Percentiles rank a stretch among this genome's conserved stretches.
phyloP scores from a whole-genome alignment of 352 stramenopile genomes.

The Plasmopara muralis region DNA sequence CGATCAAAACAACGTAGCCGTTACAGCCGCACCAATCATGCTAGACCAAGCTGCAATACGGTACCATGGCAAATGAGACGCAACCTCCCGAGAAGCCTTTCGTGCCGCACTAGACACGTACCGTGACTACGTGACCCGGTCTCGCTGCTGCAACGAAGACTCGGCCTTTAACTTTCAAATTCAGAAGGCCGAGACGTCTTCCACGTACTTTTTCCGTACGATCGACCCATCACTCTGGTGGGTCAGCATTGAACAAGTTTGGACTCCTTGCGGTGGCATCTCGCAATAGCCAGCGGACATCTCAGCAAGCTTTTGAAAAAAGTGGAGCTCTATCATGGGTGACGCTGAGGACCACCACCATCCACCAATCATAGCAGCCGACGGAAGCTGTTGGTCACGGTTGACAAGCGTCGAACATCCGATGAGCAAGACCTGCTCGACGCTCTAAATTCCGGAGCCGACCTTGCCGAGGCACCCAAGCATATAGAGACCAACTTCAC shows the following conservation, averaged over 20 bases:
- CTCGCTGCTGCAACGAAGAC: neutral
- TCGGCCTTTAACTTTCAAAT: neutral
- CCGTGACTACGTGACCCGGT: neutral
- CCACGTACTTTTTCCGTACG: neutral
- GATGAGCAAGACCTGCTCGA: neutral
- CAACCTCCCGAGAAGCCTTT: neutral
- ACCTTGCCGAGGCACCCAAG: neutral
- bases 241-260: too few species aligned
- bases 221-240: too few species aligned
- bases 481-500: too few species aligned
- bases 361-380: too few species aligned
- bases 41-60: neutral
- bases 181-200: neutral
- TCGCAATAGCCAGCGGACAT: neutral
- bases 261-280: too few species aligned
- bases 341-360: neutral
- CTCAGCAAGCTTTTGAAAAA: neutral
- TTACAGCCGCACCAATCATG: neutral
- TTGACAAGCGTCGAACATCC: neutral
- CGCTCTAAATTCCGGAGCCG: neutral
- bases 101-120: neutral
- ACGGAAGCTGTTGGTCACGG: neutral
- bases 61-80: neutral
- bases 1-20: neutral
- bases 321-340: neutral